Conservation (phyloP, 2,329 filamentous ascomycete species). For the Chrysosporium queenslandicum region DNA sequence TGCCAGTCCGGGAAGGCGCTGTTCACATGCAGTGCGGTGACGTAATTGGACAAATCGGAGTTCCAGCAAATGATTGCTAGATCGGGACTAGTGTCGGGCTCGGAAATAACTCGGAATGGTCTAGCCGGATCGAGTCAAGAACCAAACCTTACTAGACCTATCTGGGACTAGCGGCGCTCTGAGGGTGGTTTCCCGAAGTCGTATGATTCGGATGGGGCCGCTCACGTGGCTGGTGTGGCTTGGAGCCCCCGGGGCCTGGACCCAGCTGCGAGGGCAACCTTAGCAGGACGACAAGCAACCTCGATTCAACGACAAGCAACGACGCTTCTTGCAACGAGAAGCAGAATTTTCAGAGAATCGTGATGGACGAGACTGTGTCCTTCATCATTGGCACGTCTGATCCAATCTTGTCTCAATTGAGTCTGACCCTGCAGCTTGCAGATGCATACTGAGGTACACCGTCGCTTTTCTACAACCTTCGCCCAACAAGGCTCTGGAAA, state of each 20-base stretch:
- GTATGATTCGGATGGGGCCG: constrained; percentile 8
- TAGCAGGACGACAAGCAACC: not conserved
- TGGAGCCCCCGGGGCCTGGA: not conserved
- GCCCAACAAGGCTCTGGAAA: not conserved
- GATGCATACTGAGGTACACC: not conserved
- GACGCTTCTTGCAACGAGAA: no score
- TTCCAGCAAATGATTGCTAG: not conserved
- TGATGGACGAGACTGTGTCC: no score
- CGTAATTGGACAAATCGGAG: not conserved
- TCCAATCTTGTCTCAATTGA: constrained; percentile 3
- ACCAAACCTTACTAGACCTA: not conserved
- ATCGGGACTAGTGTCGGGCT: not conserved
- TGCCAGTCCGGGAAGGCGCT: not conserved
- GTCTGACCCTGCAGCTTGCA: constrained; percentile 1
- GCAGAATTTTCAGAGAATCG: no score
- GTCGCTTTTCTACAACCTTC: not conserved
- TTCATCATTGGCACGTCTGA: no score
- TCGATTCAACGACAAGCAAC: not conserved
- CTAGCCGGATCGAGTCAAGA: not conserved
- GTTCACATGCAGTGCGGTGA: not conserved
- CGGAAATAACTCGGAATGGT: constrained; percentile 1
- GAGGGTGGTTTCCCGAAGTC: not conserved
- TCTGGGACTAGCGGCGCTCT: not conserved
- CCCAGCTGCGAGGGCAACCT: not conserved
- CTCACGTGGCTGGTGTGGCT: constrained; percentile 7